These are phyloP conservation scores for Eimeria acervulina DNA, from an alignment of 169 alveolate genomes.

Conservation along the genomic window DNA sequence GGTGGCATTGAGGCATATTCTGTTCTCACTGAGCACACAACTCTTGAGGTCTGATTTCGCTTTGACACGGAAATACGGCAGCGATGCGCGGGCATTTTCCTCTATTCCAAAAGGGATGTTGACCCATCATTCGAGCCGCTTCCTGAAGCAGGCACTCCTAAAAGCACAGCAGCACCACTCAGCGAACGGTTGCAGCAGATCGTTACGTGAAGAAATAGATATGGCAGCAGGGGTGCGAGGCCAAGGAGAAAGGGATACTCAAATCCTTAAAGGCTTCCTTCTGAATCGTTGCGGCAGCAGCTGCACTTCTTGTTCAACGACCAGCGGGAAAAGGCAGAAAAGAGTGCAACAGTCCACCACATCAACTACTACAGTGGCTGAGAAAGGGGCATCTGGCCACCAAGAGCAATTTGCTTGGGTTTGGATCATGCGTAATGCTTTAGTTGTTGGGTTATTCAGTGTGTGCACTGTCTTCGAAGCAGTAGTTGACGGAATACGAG, in stretches of 20 bases:
- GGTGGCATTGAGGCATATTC: conserved; percentile 13
- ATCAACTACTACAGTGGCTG: neutral
- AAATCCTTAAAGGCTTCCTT: neutral
- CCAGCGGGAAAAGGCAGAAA: neutral
- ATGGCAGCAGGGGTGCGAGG: neutral
- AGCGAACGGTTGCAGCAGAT: neutral
- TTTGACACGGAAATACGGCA: neutral
- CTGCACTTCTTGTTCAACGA: neutral
- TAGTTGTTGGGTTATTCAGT: neutral
- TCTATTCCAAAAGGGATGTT: neutral
- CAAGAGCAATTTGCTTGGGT: neutral
- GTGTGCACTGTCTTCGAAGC: neutral
- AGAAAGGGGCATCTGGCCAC: neutral
- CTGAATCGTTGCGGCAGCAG: neutral
- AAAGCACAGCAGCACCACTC: neutral
- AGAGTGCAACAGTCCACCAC: neutral
- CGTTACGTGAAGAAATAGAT: conserved; percentile 42
- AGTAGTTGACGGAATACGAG: neutral
- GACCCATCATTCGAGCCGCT: conserved; percentile 23
- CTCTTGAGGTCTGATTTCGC: neutral
- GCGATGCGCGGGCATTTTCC: neutral
- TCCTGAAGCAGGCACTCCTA: conserved; percentile 25
- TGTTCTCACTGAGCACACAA: neutral
- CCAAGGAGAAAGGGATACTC: neutral
- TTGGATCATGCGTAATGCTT: neutral